These are phyloP conservation scores for Fusarium graminum DNA, from an alignment of 2,329 filamentous ascomycete genomes.

Conservation along the genomic window DNA sequence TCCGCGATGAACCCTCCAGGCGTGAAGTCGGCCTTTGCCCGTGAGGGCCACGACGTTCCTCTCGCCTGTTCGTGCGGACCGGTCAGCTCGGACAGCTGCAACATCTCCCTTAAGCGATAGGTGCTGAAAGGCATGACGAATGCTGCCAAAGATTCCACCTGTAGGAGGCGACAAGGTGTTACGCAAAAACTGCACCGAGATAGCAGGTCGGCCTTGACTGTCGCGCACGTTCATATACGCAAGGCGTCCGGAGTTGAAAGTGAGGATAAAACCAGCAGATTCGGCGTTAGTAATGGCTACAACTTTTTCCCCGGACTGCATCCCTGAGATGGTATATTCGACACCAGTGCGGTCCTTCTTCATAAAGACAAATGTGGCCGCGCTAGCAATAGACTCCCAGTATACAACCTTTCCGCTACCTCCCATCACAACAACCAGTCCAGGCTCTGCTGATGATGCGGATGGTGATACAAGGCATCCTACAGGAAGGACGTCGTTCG, in stretches of 20 bases:
- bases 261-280: conserved; percentile 85
- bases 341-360: conserved; percentile 85
- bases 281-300: conserved; percentile 86
- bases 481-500: conserved; percentile 80
- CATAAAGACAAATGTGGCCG: conserved; percentile 85
- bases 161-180: conserved; percentile 67
- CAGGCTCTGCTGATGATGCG: conserved; percentile 82
- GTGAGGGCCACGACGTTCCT: conserved; percentile 86
- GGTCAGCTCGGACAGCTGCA: conserved; percentile 81
- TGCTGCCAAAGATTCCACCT: conserved; percentile 82
- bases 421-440: conserved; percentile 87
- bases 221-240: conserved; percentile 90
- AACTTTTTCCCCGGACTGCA: conserved; percentile 83
- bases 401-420: conserved; percentile 87
- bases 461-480: conserved; percentile 86
- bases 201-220: conserved; percentile 83
- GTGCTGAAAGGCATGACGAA: conserved; percentile 80
- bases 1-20: conserved; percentile 90
- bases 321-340: conserved; percentile 78
- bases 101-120: conserved; percentile 80
- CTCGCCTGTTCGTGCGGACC: conserved; percentile 80
- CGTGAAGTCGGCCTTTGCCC: conserved; percentile 80
- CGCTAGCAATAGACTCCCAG: conserved; percentile 95
- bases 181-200: conserved; percentile 82
- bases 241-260: conserved; percentile 86